These are phyloP conservation scores for Trypanosoma melophagium DNA, from an alignment of 208 protist species.

Conservation along the genomic window DNA sequence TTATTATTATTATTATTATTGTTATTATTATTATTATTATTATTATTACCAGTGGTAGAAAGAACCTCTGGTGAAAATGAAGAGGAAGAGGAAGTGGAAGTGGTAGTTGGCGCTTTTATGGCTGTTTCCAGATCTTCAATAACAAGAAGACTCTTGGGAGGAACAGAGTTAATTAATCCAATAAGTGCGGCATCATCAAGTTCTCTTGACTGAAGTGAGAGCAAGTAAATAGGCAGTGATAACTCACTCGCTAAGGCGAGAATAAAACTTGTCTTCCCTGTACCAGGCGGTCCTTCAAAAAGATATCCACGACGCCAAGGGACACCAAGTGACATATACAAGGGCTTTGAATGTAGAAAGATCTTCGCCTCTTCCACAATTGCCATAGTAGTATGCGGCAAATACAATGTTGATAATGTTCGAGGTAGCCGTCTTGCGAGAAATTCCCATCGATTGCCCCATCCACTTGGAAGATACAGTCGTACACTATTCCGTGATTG, in stretches of 20 bases:
- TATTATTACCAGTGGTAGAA: no score
- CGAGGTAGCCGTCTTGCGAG: conserved; percentile 62
- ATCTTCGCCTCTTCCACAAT: conserved; percentile 77
- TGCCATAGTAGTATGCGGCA: conserved; percentile 42
- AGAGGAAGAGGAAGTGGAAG: conserved; percentile 2
- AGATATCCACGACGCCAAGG: conserved; percentile 95
- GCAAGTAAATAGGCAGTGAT: conserved; percentile 87
- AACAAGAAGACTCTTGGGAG: conserved; percentile 84
- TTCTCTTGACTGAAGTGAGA: conserved; percentile 78
- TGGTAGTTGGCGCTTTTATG: conserved; percentile 36
- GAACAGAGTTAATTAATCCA: conserved; percentile 74
- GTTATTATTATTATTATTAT: no score
- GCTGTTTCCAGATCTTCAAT: conserved; percentile 95
- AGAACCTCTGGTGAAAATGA: no score
- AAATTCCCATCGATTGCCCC: conserved; percentile 61
- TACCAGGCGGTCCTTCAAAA: conserved; percentile 92
- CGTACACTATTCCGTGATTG: conserved; percentile 57
- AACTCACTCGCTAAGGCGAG: conserved; percentile 90
- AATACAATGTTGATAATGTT: conserved; percentile 74
- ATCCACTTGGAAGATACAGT: conserved; percentile 63
- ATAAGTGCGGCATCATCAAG: conserved; percentile 88
- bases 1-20: no score
- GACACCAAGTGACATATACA: conserved; percentile 91
- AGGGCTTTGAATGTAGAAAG: conserved; percentile 77
- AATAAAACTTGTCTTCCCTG: conserved; percentile 94